Conservation (phyloP, 306 rosid species). For the Glycine soja region DNA sequence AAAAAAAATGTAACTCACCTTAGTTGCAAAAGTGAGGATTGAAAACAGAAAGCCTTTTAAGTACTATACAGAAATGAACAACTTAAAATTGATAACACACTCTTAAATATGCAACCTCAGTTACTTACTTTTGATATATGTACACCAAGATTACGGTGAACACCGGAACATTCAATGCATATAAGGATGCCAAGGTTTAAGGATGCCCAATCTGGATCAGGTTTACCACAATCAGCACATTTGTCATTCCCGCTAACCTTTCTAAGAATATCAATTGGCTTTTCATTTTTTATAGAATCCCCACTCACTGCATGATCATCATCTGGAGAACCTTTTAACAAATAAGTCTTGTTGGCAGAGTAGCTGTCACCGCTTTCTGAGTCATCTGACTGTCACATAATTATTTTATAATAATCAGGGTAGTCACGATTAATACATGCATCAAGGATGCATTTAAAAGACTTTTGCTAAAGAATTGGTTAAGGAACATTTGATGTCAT, state of each 20-base stretch:
- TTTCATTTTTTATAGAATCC: conserved; percentile 58
- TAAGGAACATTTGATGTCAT: conserved; percentile 1
- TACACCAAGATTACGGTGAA: conserved; percentile 91
- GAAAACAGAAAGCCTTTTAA: conserved; percentile 15
- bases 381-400: conserved; percentile 54
- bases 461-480: conserved; percentile 2
- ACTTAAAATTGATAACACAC: neutral
- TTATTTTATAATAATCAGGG: too few relatives aligned
- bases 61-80: neutral
- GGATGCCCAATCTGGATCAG: conserved; percentile 95
- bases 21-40: conserved; percentile 18
- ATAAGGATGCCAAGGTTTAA: conserved; percentile 82
- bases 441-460: neutral
- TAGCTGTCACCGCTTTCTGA: conserved; percentile 45
- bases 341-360: conserved; percentile 35
- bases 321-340: conserved; percentile 43
- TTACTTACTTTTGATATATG: conserved; percentile 80
- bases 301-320: conserved; percentile 44
- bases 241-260: conserved; percentile 82
- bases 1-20: conserved; percentile 35
- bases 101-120: conserved; percentile 18
- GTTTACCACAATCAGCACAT: conserved; percentile 87
- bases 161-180: conserved; percentile 89
- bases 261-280: conserved; percentile 73
- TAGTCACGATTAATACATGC: conserved; percentile 39